Base-by-base conservation (phyloP, 371 early-diverging fungal species). In the Parasitella parasitica region DNA sequence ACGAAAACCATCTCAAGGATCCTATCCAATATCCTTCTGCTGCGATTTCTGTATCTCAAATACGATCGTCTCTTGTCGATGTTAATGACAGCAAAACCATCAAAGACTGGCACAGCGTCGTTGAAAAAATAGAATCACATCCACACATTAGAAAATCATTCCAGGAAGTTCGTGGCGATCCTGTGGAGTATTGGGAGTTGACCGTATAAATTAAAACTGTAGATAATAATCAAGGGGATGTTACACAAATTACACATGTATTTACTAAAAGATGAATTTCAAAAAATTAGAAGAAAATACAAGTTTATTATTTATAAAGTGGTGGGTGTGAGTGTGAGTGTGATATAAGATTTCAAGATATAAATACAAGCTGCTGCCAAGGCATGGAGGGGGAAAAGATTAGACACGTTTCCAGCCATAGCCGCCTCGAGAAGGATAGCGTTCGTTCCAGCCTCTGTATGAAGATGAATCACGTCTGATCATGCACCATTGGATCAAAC, bases 391-490 rank as follows among this genome's bases (percentile, higher is more conserved):
- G 32, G 13, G 11, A 41, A 24, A n/a, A 9, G 13, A 36, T 71
- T 72, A 72, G 12, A 80, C 77, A 49, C 77, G 73, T 6, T 59
- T 73, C 77, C 77, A 80, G 26, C 79, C 78, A n/a, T n/a, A n/a
- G 49, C 63, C 69, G 27, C 64, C 67, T 30, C 67, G 61, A 27
- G 58, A 52, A 24, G 58, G 76, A 59, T 77, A 65, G 28, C 66
- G 65, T 27, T 75, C 70, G 7, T 57, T 62, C 80, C 80, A 80
- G 16, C 66, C 57, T 28, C 61, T 57, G 32, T 72, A 71, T 0
- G 50, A 28, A 18, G 68, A 61, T 34, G 30, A 16, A 55, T 52
- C 49, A 24, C 72, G 54, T 39, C 76, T 72, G 20, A 75, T 59
- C 16, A 63, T 46, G 15, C 60, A 57, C 63, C 67, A 86, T 69